Conservation (phyloP, 768 basidiomycete species). For the Collybia nuda region DNA sequence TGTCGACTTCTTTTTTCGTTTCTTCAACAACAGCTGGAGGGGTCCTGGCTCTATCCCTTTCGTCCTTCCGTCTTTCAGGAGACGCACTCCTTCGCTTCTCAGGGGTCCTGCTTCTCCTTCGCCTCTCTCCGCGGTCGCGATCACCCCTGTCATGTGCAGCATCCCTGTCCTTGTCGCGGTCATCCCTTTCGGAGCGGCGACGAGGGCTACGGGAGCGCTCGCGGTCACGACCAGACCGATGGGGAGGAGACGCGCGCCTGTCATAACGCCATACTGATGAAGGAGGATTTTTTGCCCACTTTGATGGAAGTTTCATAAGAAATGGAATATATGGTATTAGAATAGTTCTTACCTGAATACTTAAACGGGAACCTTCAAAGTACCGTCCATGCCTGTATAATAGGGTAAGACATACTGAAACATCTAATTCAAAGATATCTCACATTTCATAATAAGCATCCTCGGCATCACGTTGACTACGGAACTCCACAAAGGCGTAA, state of each 20-base stretch:
- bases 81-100: conserved; percentile 36
- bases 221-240: conserved; percentile 27
- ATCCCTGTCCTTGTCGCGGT: conserved; percentile 39
- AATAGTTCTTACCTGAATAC: conserved; percentile 59
- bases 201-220: conserved; percentile 54
- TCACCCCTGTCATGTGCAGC: conserved; percentile 40
- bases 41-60: conserved; percentile 47
- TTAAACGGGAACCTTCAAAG: conserved; percentile 74
- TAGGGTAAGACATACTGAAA: not conserved
- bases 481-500: conserved; percentile 87
- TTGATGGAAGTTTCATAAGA: not conserved
- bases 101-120: not conserved
- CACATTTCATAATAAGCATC: conserved; percentile 86
- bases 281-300: conserved; percentile 86
- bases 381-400: conserved; percentile 65
- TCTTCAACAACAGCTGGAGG: conserved; percentile 49
- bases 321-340: not conserved
- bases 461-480: conserved; percentile 74
- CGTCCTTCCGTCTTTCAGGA: conserved; percentile 39
- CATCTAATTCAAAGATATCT: conserved; percentile 19
- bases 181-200: conserved; percentile 36
- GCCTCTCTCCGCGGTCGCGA: conserved; percentile 19
- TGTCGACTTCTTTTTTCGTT: conserved; percentile 43
- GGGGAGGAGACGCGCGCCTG: conserved; percentile 48
- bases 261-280: conserved; percentile 82